Percentiles rank a stretch among this genome's conserved stretches.
Conservation (phyloP, 2,329 filamentous ascomycete genomes). For the Penicillium italicum region DNA sequence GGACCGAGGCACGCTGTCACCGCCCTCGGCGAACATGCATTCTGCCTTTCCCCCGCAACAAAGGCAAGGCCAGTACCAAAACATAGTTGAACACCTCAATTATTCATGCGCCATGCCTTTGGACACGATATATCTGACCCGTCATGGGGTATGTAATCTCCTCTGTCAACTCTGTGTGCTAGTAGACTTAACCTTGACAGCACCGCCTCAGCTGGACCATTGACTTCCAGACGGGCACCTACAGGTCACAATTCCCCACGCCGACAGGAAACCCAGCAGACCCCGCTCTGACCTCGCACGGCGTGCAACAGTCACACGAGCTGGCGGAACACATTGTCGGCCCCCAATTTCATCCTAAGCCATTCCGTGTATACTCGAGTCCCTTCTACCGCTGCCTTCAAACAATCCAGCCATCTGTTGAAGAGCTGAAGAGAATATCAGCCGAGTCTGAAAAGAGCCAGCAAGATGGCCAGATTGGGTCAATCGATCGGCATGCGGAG, state of each 20-base stretch:
- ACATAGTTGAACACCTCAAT: not conserved
- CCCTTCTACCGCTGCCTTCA: slow-evolving; percentile 86
- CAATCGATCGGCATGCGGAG: slow-evolving; percentile 36
- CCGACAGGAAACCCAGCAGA: slow-evolving; percentile 88
- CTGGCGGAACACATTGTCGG: slow-evolving; percentile 52
- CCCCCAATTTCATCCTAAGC: slow-evolving; percentile 36
- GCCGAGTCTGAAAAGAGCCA: not conserved
- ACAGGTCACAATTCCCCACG: slow-evolving; percentile 67
- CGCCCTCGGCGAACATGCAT: not conserved
- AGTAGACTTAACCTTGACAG: slow-evolving; percentile 45
- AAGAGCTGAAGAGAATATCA: slow-evolving; percentile 33
- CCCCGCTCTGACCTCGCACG: slow-evolving; percentile 80
- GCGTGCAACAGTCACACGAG: slow-evolving; percentile 76
- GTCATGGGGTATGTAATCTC: slow-evolving; percentile 71
- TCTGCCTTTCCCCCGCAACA: slow-evolving; percentile 23
- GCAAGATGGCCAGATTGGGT: slow-evolving; percentile 20
- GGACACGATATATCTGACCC: slow-evolving; percentile 68
- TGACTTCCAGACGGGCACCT: slow-evolving; percentile 73
- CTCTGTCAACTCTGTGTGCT: not conserved
- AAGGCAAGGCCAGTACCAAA: not conserved
- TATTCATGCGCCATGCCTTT: slow-evolving; percentile 55
- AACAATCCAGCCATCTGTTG: slow-evolving; percentile 66
- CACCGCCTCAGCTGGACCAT: slow-evolving; percentile 90
- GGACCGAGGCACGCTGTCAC: slow-evolving; percentile 1
- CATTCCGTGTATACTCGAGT: slow-evolving; percentile 67